Conservation (phyloP, 345 rosid species). For the Salix viminalis region DNA sequence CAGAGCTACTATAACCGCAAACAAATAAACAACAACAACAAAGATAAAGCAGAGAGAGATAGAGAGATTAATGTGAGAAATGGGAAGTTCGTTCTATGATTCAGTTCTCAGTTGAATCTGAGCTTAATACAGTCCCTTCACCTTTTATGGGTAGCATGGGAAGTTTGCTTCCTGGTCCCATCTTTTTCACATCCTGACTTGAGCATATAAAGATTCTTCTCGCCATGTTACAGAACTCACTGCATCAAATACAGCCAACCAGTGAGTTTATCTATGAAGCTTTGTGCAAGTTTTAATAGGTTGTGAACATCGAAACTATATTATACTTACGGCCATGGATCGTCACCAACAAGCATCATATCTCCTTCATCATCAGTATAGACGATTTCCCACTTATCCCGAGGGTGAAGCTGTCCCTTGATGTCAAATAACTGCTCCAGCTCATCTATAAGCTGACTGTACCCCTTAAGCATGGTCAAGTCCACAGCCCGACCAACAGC, state of each 20-base stretch:
- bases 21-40: slow-evolving; percentile 5
- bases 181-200: slow-evolving; percentile 29
- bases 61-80: not conserved
- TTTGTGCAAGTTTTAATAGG: not conserved
- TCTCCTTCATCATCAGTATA: slow-evolving; percentile 36
- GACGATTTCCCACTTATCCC: slow-evolving; percentile 31
- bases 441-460: slow-evolving; percentile 25
- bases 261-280: not conserved
- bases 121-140: slow-evolving; percentile 37
- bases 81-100: not conserved
- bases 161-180: slow-evolving; percentile 25
- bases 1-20: slow-evolving; percentile 6
- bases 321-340: slow-evolving; percentile 32
- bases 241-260: slow-evolving; percentile 1
- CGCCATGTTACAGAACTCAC: slow-evolving; percentile 32
- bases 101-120: slow-evolving; percentile 49
- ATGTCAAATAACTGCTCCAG: slow-evolving; percentile 29
- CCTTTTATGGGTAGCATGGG: slow-evolving; percentile 14
- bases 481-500: slow-evolving; percentile 35
- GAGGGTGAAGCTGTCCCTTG: slow-evolving; percentile 22
- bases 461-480: slow-evolving; percentile 25
- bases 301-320: not conserved
- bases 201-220: slow-evolving; percentile 26
- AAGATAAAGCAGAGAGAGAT: not conserved
- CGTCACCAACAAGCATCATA: slow-evolving; percentile 36